Percentiles rank a stretch among this genome's conserved stretches.
These are phyloP conservation scores for Colletotrichum cereale DNA, from an alignment of 2,329 filamentous ascomycete genomes.

Conservation along the genomic window DNA sequence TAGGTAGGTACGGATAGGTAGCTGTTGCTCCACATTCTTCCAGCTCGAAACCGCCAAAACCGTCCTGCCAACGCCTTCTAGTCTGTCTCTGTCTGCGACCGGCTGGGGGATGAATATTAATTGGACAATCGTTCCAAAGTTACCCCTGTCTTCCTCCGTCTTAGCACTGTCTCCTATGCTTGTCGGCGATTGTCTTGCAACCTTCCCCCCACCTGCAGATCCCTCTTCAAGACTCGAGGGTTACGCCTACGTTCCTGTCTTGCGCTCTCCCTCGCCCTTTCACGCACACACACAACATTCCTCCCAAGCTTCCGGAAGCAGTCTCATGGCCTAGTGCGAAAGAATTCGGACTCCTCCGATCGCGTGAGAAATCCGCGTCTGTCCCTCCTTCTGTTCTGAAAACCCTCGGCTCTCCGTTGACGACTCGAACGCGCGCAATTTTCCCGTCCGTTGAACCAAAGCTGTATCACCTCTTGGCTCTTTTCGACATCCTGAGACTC, in stretches of 20 bases:
- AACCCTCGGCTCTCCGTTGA: conserved; percentile 14
- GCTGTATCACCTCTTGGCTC: conserved; percentile 22
- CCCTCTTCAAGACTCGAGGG: conserved; percentile 32
- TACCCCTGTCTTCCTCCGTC: conserved; percentile 13
- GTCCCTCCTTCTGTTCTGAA: conserved; percentile 26
- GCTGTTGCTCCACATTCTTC: conserved; percentile 30
- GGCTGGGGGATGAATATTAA: conserved; percentile 15
- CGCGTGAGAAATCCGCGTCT: conserved; percentile 20
- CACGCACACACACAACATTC: conserved; percentile 20
- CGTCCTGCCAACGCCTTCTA: conserved; percentile 19
- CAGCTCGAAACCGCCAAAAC: conserved; percentile 36
- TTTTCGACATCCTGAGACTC: conserved; percentile 38
- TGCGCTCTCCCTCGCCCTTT: conserved; percentile 12
- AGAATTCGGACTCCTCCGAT: conserved; percentile 9
- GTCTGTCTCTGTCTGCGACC: conserved; percentile 7
- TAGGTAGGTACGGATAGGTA: no score
- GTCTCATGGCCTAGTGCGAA: conserved; percentile 27
- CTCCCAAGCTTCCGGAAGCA: conserved; percentile 29
- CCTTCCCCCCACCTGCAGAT: conserved; percentile 22
- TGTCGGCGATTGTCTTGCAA: conserved; percentile 15
- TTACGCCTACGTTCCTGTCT: conserved; percentile 9
- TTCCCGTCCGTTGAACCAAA: background rate
- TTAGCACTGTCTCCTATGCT: conserved; percentile 9
- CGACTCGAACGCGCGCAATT: conserved; percentile 3
- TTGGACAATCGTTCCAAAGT: conserved; percentile 18